A percentile compares a stretch with the other conserved stretches of the same genome.
phyloP scores from a whole-genome alignment of 345 rosid genomes.

The Diplotaxis tenuifolia region DNA sequence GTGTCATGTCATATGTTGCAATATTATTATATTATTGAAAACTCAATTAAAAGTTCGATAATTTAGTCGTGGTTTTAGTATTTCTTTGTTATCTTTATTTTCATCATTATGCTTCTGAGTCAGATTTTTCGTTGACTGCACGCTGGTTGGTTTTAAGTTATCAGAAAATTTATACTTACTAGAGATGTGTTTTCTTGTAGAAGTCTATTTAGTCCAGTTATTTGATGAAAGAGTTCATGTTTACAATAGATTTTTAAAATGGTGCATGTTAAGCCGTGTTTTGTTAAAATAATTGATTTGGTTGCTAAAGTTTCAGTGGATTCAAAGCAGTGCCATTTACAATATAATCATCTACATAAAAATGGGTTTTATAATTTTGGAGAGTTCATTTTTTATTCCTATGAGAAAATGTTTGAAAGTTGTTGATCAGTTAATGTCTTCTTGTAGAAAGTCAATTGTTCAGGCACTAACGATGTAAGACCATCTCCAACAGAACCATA shows the following conservation, averaged over 20 bases:
- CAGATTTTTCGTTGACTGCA: too few relatives aligned
- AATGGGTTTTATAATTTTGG: background rate
- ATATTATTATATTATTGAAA: background rate
- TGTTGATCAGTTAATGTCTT: background rate
- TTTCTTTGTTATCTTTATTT: too few relatives aligned
- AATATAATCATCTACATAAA: background rate
- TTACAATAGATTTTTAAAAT: background rate
- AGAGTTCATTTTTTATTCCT: background rate
- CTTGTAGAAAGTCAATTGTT: background rate
- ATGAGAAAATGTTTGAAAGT: background rate
- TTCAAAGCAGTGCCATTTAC: background rate
- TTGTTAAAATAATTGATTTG: background rate
- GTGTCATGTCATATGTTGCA: slow-evolving; percentile 26
- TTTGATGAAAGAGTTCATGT: background rate
- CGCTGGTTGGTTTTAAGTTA: too few relatives aligned
- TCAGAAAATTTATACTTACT: too few relatives aligned
- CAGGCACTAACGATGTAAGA: background rate
- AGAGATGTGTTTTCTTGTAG: background rate
- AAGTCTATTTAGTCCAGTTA: background rate
- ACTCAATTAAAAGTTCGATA: background rate
- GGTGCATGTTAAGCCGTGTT: background rate
- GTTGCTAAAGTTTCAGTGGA: background rate
- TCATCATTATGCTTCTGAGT: background rate
- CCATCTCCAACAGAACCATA: too few relatives aligned
- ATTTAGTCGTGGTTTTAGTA: too few relatives aligned